Evolutionary conservation across 495 filamentous ascomycete genomes (phyloP), one percentile per base, ranked within the genome.

Genomic region (Penicillium ucsense): DNA sequence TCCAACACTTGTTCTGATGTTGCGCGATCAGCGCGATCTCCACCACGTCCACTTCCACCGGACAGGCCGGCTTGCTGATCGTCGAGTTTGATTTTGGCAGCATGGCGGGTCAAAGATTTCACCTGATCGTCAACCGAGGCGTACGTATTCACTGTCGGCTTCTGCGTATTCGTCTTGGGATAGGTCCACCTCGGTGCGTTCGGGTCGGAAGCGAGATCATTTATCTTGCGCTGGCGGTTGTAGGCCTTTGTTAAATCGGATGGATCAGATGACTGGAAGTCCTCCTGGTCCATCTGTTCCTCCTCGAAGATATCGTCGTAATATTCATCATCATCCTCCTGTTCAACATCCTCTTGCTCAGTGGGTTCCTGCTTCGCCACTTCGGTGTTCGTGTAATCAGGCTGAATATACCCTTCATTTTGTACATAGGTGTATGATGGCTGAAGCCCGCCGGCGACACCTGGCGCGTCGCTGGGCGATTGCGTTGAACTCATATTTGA

Each of bases 1-100:
- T 98, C 92, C 51, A 98, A 71, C 32, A 97, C 92, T 60, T 94
- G 85, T 62, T 97, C 92, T 51, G 75, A 86, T 4, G 92, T 98
- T 43, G 92, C 92, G 45, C 92, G 82, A 60, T 97, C 90, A 49
- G 84, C 82, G 68, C 88, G 91, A 66, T 98, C 92, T 57, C 67
- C 67, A 51, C 65, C 69, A 60, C 65, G 61, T 10, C 62, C 69
- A 49, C 69, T 67, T 35, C 77, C 78, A 38, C 76, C 78, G 2
- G 62, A 63, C 11, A 78, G 46, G 3, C 78, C 76, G 3, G 77
- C 72, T 47, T 80, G 74, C 11, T 72, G 57, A 59, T 83, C 78
- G 61, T 91, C 83, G 8, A 97, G 77, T 53, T 83, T 83, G 50
- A 98, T 86, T 71, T 95, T 92, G n/a, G 69, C 79, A 0, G 92